Evolutionary conservation across 352 stramenopile species (phyloP).

Genomic region (Albugo laibachii): DNA sequence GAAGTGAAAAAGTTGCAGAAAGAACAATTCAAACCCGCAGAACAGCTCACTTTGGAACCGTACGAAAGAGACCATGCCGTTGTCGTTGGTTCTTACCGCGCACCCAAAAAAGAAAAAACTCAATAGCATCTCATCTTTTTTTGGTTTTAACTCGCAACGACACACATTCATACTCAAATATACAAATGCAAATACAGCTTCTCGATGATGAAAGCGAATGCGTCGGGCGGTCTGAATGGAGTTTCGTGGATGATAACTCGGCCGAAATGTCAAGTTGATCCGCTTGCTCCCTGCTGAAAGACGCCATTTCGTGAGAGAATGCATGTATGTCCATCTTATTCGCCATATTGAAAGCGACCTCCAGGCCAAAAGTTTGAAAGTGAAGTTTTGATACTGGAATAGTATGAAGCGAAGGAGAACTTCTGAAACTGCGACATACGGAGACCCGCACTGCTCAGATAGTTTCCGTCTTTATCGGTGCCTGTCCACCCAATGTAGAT

Average conservation of each 20-base stretch:
- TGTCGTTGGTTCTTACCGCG: conserved; percentile 93
- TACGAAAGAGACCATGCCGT: conserved; percentile 99
- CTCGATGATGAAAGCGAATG: conserved; percentile 71
- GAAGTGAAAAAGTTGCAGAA: conserved; percentile 96
- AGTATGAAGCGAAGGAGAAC: conserved; percentile 64
- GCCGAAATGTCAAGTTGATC: too few relatives aligned
- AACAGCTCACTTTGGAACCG: conserved; percentile 98
- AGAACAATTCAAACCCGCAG: conserved; percentile 96
- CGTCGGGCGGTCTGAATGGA: conserved; percentile 78
- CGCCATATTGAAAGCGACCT: too few relatives aligned
- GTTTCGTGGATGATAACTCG: conserved; percentile 4
- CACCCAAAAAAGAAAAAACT: conserved; percentile 87
- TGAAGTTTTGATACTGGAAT: conserved; percentile 26
- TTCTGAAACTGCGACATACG: conserved; percentile 72
- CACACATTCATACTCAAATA: conserved; percentile 1
- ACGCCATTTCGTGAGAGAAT: too few relatives aligned
- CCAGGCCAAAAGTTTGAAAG: neutral
- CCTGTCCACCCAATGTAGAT: conserved; percentile 66
- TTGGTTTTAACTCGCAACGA: neutral
- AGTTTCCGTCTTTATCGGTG: conserved; percentile 58
- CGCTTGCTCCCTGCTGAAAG: too few relatives aligned
- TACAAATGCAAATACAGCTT: conserved; percentile 12
- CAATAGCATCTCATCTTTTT: conserved; percentile 9
- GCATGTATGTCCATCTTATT: too few relatives aligned
- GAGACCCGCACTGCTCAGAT: conserved; percentile 48